phyloP scores from a whole-genome alignment of 305 asterid genomes.

The Rubia peregrina region DNA sequence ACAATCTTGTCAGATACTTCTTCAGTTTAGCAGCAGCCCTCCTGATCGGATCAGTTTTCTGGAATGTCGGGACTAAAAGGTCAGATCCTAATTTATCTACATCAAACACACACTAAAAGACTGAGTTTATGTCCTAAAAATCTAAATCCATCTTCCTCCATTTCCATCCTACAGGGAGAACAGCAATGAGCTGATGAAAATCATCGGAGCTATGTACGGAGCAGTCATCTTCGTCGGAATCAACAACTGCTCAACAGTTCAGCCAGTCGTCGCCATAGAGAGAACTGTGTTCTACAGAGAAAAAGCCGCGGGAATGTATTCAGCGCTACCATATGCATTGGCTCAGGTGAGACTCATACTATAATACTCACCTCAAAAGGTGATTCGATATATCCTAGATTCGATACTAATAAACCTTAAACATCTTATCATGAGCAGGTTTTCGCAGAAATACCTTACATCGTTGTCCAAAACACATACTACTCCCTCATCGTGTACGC shows the following conservation, averaged over 20 bases:
- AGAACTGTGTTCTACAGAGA: constrained; percentile 90
- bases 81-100: constrained; percentile 14
- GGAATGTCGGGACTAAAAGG: constrained; percentile 70
- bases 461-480: constrained; percentile 53
- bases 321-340: constrained; percentile 90
- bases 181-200: constrained; percentile 52
- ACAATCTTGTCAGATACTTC: constrained; percentile 61
- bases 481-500: constrained; percentile 68
- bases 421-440: constrained; percentile 36
- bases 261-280: constrained; percentile 81
- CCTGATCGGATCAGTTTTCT: constrained; percentile 52
- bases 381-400: background rate
- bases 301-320: constrained; percentile 93
- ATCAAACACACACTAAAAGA: background rate
- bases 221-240: constrained; percentile 75
- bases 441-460: constrained; percentile 60
- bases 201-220: constrained; percentile 83
- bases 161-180: constrained; percentile 32
- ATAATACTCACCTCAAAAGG: background rate
- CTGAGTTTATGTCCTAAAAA: background rate
- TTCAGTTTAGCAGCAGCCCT: constrained; percentile 55
- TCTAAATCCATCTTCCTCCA: constrained; percentile 12
- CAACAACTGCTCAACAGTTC: constrained; percentile 76
- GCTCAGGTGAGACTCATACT: constrained; percentile 53
- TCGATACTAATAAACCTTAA: background rate